Conservation (phyloP, 257 asterid species). For the Solanum tarapatanum region DNA sequence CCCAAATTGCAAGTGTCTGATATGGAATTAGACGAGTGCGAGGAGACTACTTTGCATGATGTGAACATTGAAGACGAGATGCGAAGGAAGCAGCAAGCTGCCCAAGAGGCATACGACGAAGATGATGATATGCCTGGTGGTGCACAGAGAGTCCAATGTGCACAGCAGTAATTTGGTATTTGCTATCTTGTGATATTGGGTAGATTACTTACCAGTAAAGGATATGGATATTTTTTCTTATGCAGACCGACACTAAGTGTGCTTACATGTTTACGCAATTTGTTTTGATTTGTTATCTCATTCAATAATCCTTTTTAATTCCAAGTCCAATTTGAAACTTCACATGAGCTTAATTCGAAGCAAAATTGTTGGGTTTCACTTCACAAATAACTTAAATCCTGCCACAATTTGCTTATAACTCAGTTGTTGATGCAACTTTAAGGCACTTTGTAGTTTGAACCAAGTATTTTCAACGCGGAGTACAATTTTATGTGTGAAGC, state of each 20-base stretch:
- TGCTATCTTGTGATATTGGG: background rate
- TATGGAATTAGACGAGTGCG: constrained; percentile 44
- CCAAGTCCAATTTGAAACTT: background rate
- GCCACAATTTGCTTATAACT: background rate
- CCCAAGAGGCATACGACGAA: constrained; percentile 46
- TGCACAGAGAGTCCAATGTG: constrained; percentile 45
- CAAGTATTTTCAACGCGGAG: background rate
- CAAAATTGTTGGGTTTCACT: background rate
- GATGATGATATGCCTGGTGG: constrained; percentile 50
- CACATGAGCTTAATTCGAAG: background rate
- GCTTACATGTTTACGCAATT: background rate
- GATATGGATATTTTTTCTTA: background rate
- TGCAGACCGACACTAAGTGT: background rate
- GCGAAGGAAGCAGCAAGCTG: constrained; percentile 37
- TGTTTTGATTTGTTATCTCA: background rate
- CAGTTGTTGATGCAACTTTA: background rate
- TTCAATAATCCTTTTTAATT: background rate
- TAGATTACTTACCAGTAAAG: background rate
- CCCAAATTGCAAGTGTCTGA: constrained; percentile 16
- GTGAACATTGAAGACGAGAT: constrained; percentile 44
- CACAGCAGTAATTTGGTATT: constrained; percentile 28
- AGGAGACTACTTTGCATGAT: constrained; percentile 41
- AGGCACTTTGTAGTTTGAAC: background rate
- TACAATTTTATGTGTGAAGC: background rate
- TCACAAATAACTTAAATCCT: background rate